These are phyloP conservation scores for Aquilaria malaccensis DNA, from an alignment of 345 rosid genomes.

Conservation along the genomic window DNA sequence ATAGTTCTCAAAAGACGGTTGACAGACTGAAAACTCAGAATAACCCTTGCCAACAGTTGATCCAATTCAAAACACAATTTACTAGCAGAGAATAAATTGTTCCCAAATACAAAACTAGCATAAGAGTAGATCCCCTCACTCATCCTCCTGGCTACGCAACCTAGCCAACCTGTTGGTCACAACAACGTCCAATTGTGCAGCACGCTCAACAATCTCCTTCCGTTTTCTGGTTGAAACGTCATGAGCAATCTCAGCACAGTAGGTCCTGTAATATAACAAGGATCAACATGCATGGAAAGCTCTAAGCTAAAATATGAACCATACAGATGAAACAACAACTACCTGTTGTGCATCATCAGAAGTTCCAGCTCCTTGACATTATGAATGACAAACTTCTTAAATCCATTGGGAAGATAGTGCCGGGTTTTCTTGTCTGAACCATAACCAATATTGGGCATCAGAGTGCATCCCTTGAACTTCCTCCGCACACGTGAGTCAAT, in stretches of 20 bases:
- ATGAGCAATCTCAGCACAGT: conserved; percentile 71
- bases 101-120: conserved; percentile 9
- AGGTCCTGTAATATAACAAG: conserved; percentile 28
- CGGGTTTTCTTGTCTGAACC: conserved; percentile 62
- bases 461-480: conserved; percentile 58
- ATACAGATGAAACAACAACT: background rate
- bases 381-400: conserved; percentile 62
- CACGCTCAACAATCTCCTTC: conserved; percentile 56
- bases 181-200: conserved; percentile 60
- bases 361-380: conserved; percentile 47
- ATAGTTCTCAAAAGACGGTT: too few species aligned
- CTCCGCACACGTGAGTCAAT: conserved; percentile 75
- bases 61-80: conserved; percentile 10
- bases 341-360: conserved; percentile 76
- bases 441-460: conserved; percentile 71
- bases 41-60: background rate
- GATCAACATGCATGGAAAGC: background rate
- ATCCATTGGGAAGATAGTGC: conserved; percentile 65
- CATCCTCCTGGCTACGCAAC: conserved; percentile 67
- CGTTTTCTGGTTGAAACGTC: conserved; percentile 57
- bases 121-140: conserved; percentile 21
- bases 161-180: conserved; percentile 71
- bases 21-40: too few species aligned
- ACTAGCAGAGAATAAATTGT: conserved; percentile 6
- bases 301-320: too few species aligned